Conservation (phyloP, 257 asterid species). For the Leptodermis oblonga region DNA sequence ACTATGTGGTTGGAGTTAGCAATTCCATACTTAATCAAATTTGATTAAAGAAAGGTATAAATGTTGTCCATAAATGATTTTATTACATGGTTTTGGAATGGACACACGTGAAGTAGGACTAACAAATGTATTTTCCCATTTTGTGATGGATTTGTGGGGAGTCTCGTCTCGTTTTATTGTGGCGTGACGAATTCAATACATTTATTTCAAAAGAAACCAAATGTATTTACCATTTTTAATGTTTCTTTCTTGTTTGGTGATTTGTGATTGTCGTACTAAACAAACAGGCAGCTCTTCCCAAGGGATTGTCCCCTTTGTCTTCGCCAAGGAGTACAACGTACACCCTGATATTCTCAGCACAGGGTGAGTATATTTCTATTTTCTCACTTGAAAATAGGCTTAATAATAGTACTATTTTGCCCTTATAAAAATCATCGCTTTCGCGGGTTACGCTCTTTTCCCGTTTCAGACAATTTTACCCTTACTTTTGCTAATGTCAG, state of each 20-base stretch:
- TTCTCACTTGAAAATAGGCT: too few relatives aligned
- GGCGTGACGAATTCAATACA: too few relatives aligned
- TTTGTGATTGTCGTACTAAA: neutral
- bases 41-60: neutral
- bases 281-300: slow-evolving; percentile 46
- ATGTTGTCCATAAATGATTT: slow-evolving; percentile 1
- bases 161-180: too few relatives aligned
- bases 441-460: too few relatives aligned
- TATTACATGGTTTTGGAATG: neutral
- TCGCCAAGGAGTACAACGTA: slow-evolving; percentile 49
- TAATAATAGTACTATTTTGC: too few relatives aligned
- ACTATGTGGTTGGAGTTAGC: neutral
- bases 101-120: neutral
- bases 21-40: neutral
- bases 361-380: slow-evolving; percentile 27
- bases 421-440: too few relatives aligned
- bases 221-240: too few relatives aligned
- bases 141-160: too few relatives aligned
- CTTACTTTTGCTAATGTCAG: too few relatives aligned
- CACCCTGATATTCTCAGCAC: slow-evolving; percentile 49
- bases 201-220: too few relatives aligned
- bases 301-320: slow-evolving; percentile 53
- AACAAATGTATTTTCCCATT: slow-evolving; percentile 2
- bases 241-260: neutral
- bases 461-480: too few relatives aligned